These are phyloP conservation scores for Moesziomyces aphidis DNA, from an alignment of 1,284 basidiomycete species.

Conservation along the genomic window DNA sequence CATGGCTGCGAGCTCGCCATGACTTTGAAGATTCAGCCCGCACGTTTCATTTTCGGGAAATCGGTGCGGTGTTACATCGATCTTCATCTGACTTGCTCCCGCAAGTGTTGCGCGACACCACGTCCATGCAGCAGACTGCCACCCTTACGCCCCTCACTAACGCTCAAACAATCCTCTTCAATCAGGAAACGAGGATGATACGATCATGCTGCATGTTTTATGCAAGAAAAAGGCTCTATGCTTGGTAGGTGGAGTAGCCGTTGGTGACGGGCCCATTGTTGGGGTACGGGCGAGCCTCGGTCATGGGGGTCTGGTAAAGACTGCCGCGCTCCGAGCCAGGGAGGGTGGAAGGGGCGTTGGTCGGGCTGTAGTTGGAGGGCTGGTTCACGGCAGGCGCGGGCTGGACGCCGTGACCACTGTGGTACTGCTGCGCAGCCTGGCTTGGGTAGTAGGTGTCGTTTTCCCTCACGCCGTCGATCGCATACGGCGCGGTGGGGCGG, in stretches of 20 bases:
- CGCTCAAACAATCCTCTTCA: too few relatives aligned
- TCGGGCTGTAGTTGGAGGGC: conserved; percentile 8
- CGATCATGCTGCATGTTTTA: neutral
- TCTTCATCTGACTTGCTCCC: too few relatives aligned
- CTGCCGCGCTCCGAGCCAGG: conserved; percentile 34
- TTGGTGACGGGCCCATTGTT: conserved; percentile 8
- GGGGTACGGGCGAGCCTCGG: conserved; percentile 32
- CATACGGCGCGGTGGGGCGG: conserved; percentile 31
- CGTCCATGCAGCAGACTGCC: too few relatives aligned
- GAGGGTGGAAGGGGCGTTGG: conserved; percentile 18
- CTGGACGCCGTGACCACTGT: conserved; percentile 15
- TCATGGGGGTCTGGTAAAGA: conserved; percentile 49
- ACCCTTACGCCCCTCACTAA: too few relatives aligned
- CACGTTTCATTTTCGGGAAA: too few relatives aligned
- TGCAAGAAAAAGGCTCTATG: neutral
- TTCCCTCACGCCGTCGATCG: conserved; percentile 36
- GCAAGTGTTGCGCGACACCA: too few relatives aligned
- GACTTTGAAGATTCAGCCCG: too few relatives aligned
- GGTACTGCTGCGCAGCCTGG: conserved; percentile 22
- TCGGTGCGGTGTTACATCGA: too few relatives aligned
- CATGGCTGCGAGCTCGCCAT: too few relatives aligned
- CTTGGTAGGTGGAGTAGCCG: conserved; percentile 14
- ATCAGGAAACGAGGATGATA: too few relatives aligned
- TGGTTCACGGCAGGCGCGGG: conserved; percentile 15
- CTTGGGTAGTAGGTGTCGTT: conserved; percentile 48